Percentiles rank a stretch among this genome's conserved stretches.
phyloP scores from a whole-genome alignment of 768 basidiomycete genomes.

The Cyclocybe aegerita region DNA sequence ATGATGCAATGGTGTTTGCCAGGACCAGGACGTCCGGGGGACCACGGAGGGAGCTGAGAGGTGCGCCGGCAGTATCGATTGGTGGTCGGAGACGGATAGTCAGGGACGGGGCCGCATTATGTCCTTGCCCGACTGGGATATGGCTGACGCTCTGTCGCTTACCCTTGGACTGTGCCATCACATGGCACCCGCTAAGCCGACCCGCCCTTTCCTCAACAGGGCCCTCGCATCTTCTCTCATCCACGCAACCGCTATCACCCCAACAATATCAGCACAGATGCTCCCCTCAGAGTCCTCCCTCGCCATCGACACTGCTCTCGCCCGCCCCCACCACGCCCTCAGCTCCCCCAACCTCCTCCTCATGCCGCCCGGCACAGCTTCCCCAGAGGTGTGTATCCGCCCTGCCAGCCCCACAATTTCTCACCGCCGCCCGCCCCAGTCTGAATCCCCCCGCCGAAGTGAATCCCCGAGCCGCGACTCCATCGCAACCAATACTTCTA shows the following conservation, averaged over 20 bases:
- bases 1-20: no score
- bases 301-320: neutral
- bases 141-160: conserved; percentile 1
- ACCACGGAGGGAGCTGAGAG: no score
- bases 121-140: no score
- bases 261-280: conserved; percentile 22
- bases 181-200: conserved; percentile 3
- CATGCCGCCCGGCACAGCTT: no score
- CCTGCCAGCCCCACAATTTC: neutral
- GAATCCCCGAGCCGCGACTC: conserved; percentile 20
- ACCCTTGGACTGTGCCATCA: neutral
- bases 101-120: no score
- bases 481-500: conserved; percentile 11
- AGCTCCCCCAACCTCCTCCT: neutral
- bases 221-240: conserved; percentile 3
- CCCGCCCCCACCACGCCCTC: neutral
- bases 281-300: conserved; percentile 6
- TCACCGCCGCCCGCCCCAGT: conserved; percentile 6
- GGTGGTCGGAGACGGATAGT: no score
- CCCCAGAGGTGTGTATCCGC: no score
- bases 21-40: no score
- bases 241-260: conserved; percentile 11
- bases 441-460: conserved; percentile 18
- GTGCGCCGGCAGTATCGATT: no score
- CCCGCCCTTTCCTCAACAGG: neutral